These are phyloP conservation scores for Phaeomoniella chlamydospora DNA, from an alignment of 2,329 filamentous ascomycete species.

Conservation along the genomic window DNA sequence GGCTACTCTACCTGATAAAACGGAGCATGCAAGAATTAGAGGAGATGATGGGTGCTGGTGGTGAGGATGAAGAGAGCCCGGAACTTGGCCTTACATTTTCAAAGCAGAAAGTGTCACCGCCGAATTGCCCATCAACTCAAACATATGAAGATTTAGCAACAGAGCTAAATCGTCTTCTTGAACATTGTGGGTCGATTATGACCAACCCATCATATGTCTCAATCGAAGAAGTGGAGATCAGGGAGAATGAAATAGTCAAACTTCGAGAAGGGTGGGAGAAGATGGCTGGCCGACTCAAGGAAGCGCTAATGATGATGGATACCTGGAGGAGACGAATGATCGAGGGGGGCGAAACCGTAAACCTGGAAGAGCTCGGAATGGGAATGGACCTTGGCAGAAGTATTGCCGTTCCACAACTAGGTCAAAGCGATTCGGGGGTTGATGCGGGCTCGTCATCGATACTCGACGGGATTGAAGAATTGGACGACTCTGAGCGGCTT, in stretches of 20 bases:
- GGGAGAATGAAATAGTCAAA: conserved; percentile 78
- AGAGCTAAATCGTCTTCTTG: conserved; percentile 64
- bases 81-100: background rate
- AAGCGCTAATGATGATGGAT: conserved; percentile 82
- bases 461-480: conserved; percentile 14
- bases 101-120: background rate
- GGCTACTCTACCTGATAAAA: background rate
- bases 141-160: conserved; percentile 54
- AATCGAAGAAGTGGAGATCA: conserved; percentile 82
- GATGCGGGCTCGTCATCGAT: conserved; percentile 12
- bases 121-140: background rate
- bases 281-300: conserved; percentile 83
- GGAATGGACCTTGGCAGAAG: conserved; percentile 24
- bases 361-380: conserved; percentile 25
- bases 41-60: background rate
- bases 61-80: background rate
- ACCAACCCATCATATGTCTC: conserved; percentile 95
- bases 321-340: conserved; percentile 75
- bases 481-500: conserved; percentile 10
- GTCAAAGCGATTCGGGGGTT: conserved; percentile 11
- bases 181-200: conserved; percentile 67
- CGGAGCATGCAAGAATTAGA: background rate
- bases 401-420: conserved; percentile 13
- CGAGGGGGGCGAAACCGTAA: conserved; percentile 24
- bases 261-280: conserved; percentile 79